Base-by-base conservation (phyloP, 768 basidiomycete genomes). In the Kwoniella dejecticola region DNA sequence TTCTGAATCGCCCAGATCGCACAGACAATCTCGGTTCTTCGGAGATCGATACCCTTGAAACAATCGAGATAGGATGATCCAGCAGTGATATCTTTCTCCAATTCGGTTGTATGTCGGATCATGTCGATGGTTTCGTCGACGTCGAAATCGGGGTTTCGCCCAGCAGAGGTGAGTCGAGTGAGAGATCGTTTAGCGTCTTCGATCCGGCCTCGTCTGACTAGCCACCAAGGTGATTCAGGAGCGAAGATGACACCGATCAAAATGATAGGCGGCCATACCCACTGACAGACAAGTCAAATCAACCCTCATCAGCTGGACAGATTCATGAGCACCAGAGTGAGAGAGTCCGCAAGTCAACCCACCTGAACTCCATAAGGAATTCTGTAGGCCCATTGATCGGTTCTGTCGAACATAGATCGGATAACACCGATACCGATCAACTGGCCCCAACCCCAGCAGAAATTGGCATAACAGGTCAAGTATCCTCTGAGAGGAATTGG, bases 21-120 rank as follows among this genome's bases (percentile, higher is more conserved):
- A 31, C 48, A 57, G 19, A 72, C 92, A 77, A 92, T 79, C 63
- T 80, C 79, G 24, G 80, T 80, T 17, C 80, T 65, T 12, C 80
- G 63, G 0, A 71, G 55, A 55, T 82, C 78, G 47, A 70, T 67
- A 1, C 80, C 80, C 42, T 66, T 65, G 75, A 80, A 81, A 71
- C 80, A 81, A 63, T 82, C 80, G 10, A 72, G 19, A 69, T 81
- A 82, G 10, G 66, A 69, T 2, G 78, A 68, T 2, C 80, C 80
- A 3, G 63, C 57, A 2, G 74, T 69, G 49, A 72, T 67, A 27
- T 72, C 60, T 60, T 72, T 74, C 66, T 81, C 81, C 21, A 81
- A 41, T 52, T 75, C 78, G 38, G 77, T 80, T 30, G 81, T 80
- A 63, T 80, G 79, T 36, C 71, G 57, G 63, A 79, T 79, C 77